Base-by-base conservation (phyloP, 1,139 yeast species). In the Arxiozyma heterogenica region DNA sequence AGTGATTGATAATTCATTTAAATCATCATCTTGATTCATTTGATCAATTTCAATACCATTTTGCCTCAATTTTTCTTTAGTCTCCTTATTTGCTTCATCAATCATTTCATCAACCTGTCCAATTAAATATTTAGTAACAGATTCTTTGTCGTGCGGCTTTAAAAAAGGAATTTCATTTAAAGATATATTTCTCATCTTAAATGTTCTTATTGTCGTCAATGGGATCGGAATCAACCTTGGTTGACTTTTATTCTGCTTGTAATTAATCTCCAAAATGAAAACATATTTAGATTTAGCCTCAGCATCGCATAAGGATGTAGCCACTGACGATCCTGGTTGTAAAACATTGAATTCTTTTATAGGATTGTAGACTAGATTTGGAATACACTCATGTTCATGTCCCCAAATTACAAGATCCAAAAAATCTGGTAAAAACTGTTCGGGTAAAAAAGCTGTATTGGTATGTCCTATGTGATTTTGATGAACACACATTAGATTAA, bases 241-340 rank as follows among this genome's bases (percentile, higher is more conserved):
- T 27, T 57, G 56, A 49, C 80, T 74, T 47, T 74, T 51, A 30
- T 42, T 38, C 8, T 25, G n/a, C 1, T 47, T 76, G 3, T 83
- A 84, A 39, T 78, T 76, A 21, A 93, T 73, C 51, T 80, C 81
- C 60, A 94, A 61, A 1, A 93, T 73, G 54, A 86, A 91, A 0
- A 84, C 91, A 64, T 81, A 77, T 66, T 93, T 94, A 42, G 79
- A 81, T 17, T 81, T 77, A 0, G 89, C 79, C 65, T 93, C 99
- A 3, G 95, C 95, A 53, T 86, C 95, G 53, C 86, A 81, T 44
- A 94, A 73, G 17, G 96, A 85, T 0, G 99, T 93, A 0, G 96
- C 98, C 20, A 93, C 86, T 0, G 96, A 87, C 1, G 96, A 88
- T 0, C 99, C 99, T 0, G 96, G 95, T 67, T 91, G 96, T 47